Percentiles rank a stretch among this genome's conserved stretches.
phyloP scores from a whole-genome alignment of 768 basidiomycete species.

The Rhodotorula diobovata region DNA sequence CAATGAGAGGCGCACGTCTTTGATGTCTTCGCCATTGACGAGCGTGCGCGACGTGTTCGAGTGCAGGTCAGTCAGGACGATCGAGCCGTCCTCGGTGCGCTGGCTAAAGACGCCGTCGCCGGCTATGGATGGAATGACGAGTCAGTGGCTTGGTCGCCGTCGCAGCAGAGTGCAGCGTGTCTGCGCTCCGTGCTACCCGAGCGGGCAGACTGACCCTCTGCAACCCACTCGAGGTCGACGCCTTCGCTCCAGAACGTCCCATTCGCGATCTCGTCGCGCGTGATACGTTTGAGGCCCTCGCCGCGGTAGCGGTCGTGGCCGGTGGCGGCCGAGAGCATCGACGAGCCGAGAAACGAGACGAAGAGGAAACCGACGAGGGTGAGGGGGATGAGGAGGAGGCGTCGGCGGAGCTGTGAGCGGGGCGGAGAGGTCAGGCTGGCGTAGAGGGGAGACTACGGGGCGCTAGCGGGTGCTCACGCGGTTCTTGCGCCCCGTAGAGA shows the following conservation, averaged over 20 bases:
- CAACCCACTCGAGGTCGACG: constrained; percentile 71
- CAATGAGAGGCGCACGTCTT: constrained; percentile 55
- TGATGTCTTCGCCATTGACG: constrained; percentile 59
- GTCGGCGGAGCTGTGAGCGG: constrained; percentile 12
- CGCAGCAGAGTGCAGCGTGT: too few species aligned
- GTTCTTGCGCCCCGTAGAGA: neutral
- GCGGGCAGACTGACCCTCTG: constrained; percentile 75
- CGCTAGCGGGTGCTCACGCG: too few species aligned
- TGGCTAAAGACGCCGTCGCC: constrained; percentile 86
- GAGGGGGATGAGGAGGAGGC: neutral
- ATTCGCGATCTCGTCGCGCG: constrained; percentile 65
- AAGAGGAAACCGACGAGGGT: constrained; percentile 5
- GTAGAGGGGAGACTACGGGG: neutral
- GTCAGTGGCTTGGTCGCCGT: too few species aligned
- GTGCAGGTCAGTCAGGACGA: constrained; percentile 76
- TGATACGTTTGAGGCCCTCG: constrained; percentile 13
- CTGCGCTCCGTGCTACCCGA: too few species aligned
- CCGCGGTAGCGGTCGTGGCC: constrained; percentile 19
- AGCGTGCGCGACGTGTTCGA: constrained; percentile 64
- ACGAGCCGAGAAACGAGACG: neutral
- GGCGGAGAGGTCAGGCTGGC: neutral
- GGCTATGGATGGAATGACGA: constrained; percentile 53
- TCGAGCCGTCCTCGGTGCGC: constrained; percentile 57
- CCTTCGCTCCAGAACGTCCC: constrained; percentile 65
- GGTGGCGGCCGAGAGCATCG: neutral